A percentile compares a stretch with the other conserved stretches of the same genome.
Conservation (phyloP, 805 yeast genomes). For the Metschnikowia shivogae region DNA sequence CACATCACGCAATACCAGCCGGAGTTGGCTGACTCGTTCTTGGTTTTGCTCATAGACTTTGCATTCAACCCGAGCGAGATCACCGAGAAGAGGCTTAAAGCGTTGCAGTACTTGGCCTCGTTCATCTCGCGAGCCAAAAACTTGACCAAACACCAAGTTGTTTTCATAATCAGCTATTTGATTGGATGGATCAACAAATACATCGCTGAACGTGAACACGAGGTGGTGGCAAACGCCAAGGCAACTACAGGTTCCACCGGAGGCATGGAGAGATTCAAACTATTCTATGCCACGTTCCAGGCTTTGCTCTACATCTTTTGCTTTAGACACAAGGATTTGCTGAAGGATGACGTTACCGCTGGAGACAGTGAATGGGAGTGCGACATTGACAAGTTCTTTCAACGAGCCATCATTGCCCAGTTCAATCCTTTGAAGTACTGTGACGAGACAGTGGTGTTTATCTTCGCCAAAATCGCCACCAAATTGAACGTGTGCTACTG, state of each 20-base stretch:
- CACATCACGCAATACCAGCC: constrained; percentile 76
- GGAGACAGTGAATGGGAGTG: constrained; percentile 63
- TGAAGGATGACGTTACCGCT: constrained; percentile 21
- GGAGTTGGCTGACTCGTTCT: constrained; percentile 78
- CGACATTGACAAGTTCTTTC: constrained; percentile 80
- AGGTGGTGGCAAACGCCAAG: constrained; percentile 48
- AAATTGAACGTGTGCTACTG: constrained; percentile 88
- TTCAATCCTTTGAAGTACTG: constrained; percentile 93
- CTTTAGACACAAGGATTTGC: constrained; percentile 67
- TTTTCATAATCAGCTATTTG: constrained; percentile 77
- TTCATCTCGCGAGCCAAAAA: constrained; percentile 83
- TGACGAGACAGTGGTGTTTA: constrained; percentile 87
- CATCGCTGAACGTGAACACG: constrained; percentile 79
- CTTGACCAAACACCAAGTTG: constrained; percentile 65
- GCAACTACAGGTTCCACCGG: constrained; percentile 28
- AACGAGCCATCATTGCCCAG: constrained; percentile 75
- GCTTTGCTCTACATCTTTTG: constrained; percentile 88
- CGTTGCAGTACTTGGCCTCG: constrained; percentile 88
- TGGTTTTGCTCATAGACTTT: constrained; percentile 76
- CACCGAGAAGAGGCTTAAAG: constrained; percentile 74
- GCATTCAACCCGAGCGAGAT: constrained; percentile 70
- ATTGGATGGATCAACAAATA: constrained; percentile 81
- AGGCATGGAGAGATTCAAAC: constrained; percentile 88
- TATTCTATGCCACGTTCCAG: constrained; percentile 88
- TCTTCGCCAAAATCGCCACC: constrained; percentile 91